Base-by-base conservation (phyloP, 2,329 filamentous ascomycete genomes). In the Monosporascus sp. region DNA sequence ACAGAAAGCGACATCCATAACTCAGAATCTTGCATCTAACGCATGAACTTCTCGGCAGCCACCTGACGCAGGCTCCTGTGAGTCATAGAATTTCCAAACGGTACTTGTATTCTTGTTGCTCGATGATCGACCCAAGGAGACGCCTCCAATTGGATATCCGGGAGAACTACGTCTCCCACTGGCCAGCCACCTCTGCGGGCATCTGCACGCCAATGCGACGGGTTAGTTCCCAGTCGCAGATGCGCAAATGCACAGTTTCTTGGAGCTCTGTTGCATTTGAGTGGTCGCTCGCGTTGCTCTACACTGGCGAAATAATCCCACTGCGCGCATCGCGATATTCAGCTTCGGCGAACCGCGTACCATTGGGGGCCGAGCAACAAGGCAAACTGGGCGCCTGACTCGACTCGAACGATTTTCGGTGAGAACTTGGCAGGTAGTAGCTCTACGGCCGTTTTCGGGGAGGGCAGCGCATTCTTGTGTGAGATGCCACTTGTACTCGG, bases 401-500 rank as follows among this genome's bases (percentile, higher is more conserved):
- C 14, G 16, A 49, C 49, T 52, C 41, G 43, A 37, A 45, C 43
- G 31, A 54, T 61, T 64, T 64, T 66, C 64, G 64, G 64, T 66
- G 64, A 59, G 53, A 55, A 56, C 38, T 57, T 60, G 51, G 55
- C 57, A 49, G n/a, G 40, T 56, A 56, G 52, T 56, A 56, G 49
- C 56, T 51, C 54, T 34, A 34, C 31, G 31, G 5, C 2, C 2
- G 3, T 34, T 27, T 34, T 34, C 31, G 31, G 1, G 63, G 63
- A 61, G 59, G 60, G 64, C 56, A 63, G 55, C 62, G 65, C 59
- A 34, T 34, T 34, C 31, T 34, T 17, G 5, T 46, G 20, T 46
- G 43, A 22, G 43, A 22, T 46, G 16, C 16, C 24, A 31, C 43
- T 17, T 22, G 8, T 22, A 16, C 24, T 7, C 43, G 24, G 43